A percentile compares a stretch with the other conserved stretches of the same genome.
Conservation (phyloP, 1,139 yeast species). For the Candida sojae region DNA sequence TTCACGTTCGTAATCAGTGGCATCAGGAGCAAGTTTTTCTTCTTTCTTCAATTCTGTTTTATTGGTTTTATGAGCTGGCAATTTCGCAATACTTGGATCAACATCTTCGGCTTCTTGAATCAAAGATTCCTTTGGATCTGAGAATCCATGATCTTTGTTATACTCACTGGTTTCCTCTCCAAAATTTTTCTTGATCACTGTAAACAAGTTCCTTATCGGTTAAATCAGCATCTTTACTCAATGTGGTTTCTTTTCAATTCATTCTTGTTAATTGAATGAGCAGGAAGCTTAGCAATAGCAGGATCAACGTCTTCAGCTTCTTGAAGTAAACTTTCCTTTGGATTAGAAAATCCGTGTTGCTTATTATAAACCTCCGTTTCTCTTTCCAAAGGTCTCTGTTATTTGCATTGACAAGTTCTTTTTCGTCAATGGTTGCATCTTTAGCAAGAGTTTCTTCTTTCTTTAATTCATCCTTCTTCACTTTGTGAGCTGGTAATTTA, state of each 20-base stretch:
- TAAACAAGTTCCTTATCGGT: constrained; percentile 5
- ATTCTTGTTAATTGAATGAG: constrained; percentile 1
- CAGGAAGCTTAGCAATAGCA: constrained; percentile 2
- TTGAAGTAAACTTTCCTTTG: constrained; percentile 12
- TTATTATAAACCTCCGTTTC: constrained; percentile 23
- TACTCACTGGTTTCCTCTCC: constrained; percentile 27
- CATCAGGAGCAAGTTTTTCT: not conserved
- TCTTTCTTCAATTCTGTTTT: constrained; percentile 5
- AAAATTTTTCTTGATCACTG: constrained; percentile 12
- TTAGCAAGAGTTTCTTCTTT: constrained; percentile 5
- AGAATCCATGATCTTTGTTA: constrained; percentile 31
- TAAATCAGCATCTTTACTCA: not conserved
- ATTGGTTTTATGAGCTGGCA: constrained; percentile 17
- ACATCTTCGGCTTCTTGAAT: constrained; percentile 30
- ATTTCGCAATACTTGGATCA: constrained; percentile 21
- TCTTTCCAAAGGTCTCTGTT: constrained; percentile 17
- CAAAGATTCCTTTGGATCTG: constrained; percentile 25
- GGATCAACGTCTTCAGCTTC: constrained; percentile 7
- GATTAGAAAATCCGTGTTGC: constrained; percentile 13
- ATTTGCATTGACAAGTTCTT: constrained; percentile 1
- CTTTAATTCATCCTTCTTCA: constrained; percentile 3
- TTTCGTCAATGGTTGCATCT: constrained; percentile 5
- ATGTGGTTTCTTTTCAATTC: constrained; percentile 2
- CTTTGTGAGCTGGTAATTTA: constrained; percentile 21
- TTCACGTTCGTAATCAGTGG: constrained; percentile 3